Percentiles rank a stretch among this genome's conserved stretches.
phyloP scores from a whole-genome alignment of 2,329 filamentous ascomycete genomes.

The Lasiodiplodia gonubiensis region DNA sequence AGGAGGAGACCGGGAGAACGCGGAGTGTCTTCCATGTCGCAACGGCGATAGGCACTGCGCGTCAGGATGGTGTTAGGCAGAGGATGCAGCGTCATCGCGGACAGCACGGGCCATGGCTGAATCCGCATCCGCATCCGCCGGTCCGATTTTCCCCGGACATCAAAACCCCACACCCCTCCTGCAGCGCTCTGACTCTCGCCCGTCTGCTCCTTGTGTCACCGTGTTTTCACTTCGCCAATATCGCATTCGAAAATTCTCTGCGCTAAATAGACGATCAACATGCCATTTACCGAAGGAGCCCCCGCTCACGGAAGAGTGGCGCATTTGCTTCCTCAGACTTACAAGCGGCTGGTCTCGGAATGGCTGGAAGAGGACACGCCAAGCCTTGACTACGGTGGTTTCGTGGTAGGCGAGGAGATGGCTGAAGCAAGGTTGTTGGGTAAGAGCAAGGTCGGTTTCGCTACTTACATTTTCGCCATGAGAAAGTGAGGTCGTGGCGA shows the following conservation, averaged over 20 bases:
- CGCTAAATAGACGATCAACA: background rate
- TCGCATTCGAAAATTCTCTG: background rate
- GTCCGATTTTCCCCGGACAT: conserved; percentile 13
- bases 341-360: conserved; percentile 77
- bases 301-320: conserved; percentile 64
- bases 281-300: conserved; percentile 55
- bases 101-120: background rate
- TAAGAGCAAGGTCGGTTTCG: conserved; percentile 57
- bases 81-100: background rate
- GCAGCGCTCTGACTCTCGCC: conserved; percentile 13
- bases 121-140: conserved; percentile 19
- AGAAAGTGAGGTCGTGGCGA: background rate
- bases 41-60: too few relatives aligned
- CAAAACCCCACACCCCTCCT: background rate
- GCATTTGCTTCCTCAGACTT: conserved; percentile 82
- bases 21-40: background rate
- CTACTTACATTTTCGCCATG: background rate
- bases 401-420: conserved; percentile 79
- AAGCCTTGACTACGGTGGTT: conserved; percentile 95
- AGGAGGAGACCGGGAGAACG: background rate
- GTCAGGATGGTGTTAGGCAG: too few relatives aligned
- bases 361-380: conserved; percentile 98
- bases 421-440: conserved; percentile 60
- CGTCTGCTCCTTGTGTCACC: conserved; percentile 6
- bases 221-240: background rate